Base-by-base conservation (phyloP, 164 flowering plant genomes). In the Stephania yunnanensis region DNA sequence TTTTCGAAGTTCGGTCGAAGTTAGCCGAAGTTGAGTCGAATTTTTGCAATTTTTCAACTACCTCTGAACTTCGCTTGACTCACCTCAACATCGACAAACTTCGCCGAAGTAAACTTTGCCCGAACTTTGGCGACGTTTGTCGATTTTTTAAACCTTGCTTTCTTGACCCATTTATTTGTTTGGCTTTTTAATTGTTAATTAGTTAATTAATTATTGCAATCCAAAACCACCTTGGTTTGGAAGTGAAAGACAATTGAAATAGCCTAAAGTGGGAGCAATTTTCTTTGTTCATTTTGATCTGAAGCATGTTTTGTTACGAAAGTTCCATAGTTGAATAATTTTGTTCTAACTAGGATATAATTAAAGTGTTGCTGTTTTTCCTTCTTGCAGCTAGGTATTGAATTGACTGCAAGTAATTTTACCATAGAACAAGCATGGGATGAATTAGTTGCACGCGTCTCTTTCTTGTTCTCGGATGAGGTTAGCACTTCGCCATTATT, bases 401-500 rank as follows among this genome's bases (percentile, higher is more conserved):
- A 83, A 69, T 82, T 79, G 65, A 45, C 75, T 61, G 75, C 64
- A 15, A 73, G 75, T 71, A 74, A 74, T 75, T 88, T 80, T 48
- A 78, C 84, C 64, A 55, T 75, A 22, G 70, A 85, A 77, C 92
- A 92, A 79, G 84, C 87, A 71, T 84, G 86, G 87, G 91, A 86
- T 80, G 85, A 84, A 44, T 83, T 94, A 74, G 81, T 81, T 73
- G 74, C 78, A 67, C 97, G 95, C 45, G 68, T 95, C 74, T 83
- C 85, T 67, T 83, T 84, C 77, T 58, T 94, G 69, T 94, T 96
- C 79, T 87, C 97, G 67, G 76, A 85, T 82, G 94, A 91, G 98
- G 98, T 95, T 74, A 42, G 87, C 84, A 10, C 25, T 72, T 68
- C 64, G 36, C 79, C 3, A 25, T 73, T 75, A 0, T 67, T 52